Conservation (phyloP, 2,329 filamentous ascomycete genomes). For the Trichophyton mentagrophytes region DNA sequence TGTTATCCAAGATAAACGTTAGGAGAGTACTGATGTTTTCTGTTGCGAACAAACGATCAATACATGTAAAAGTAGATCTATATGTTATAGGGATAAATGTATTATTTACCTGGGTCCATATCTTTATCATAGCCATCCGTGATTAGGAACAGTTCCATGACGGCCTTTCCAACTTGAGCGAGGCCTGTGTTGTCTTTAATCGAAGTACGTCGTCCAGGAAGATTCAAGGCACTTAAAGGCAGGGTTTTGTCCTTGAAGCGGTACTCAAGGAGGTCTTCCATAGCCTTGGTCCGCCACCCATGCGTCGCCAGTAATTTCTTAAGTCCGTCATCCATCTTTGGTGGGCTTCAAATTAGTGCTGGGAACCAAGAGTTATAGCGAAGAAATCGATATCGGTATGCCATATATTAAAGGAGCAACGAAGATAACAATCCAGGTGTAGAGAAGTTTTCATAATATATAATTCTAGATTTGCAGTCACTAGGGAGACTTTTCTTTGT, state of each 20-base stretch:
- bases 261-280: background rate
- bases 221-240: background rate
- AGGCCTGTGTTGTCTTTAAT: conserved; percentile 5
- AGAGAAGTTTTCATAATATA: too few species aligned
- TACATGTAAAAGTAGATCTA: background rate
- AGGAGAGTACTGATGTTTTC: background rate
- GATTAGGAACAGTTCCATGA: conserved; percentile 4
- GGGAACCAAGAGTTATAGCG: too few species aligned
- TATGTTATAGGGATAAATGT: background rate
- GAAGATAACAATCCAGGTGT: too few species aligned
- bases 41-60: background rate
- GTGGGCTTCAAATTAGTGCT: background rate
- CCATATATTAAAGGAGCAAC: too few species aligned
- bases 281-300: background rate
- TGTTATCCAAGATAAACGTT: conserved; percentile 6
- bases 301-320: background rate
- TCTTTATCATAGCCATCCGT: background rate
- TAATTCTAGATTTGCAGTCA: too few species aligned
- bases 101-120: conserved; percentile 4
- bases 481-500: too few species aligned
- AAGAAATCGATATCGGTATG: too few species aligned
- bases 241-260: background rate
- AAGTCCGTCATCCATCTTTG: background rate
- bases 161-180: conserved; percentile 9
- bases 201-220: background rate